Evolutionary conservation across 352 stramenopile genomes (phyloP).

Genomic region (Phytophthora pistaciae): DNA sequence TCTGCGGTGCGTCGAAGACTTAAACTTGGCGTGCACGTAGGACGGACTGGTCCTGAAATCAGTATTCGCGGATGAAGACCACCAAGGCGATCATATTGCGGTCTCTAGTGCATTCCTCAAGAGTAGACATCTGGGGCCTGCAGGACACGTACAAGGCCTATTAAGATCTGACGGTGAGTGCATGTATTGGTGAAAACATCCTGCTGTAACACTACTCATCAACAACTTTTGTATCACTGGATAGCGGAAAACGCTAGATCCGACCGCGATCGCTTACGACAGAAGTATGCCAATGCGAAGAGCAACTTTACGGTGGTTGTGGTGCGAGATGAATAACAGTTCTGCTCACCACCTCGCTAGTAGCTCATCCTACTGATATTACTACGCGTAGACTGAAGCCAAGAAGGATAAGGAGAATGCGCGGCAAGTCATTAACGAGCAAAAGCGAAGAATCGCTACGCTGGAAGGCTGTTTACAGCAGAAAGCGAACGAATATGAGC

Average conservation of each 20-base stretch:
- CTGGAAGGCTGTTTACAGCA: conserved; percentile 65
- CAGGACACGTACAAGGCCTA: conserved; percentile 22
- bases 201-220: background rate
- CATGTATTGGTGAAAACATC: background rate
- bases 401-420: conserved; percentile 80
- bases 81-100: conserved; percentile 3
- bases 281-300: conserved; percentile 87
- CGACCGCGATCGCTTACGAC: conserved; percentile 73
- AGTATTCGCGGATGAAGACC: conserved; percentile 54
- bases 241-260: conserved; percentile 55
- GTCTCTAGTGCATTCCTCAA: conserved; percentile 15
- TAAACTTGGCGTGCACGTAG: conserved; percentile 31
- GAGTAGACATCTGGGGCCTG: conserved; percentile 6
- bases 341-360: background rate
- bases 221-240: background rate
- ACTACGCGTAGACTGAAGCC: conserved; percentile 63
- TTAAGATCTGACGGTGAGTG: conserved; percentile 31
- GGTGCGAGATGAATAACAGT: conserved; percentile 31
- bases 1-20: background rate
- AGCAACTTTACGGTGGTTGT: conserved; percentile 78
- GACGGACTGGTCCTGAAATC: conserved; percentile 75
- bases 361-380: conserved; percentile 5
- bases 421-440: conserved; percentile 57
- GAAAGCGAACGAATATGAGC: conserved; percentile 71
- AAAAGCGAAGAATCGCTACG: conserved; percentile 53